Evolutionary conservation across 129 eudicot genomes (phyloP).

Genomic region (Centella asiatica): DNA sequence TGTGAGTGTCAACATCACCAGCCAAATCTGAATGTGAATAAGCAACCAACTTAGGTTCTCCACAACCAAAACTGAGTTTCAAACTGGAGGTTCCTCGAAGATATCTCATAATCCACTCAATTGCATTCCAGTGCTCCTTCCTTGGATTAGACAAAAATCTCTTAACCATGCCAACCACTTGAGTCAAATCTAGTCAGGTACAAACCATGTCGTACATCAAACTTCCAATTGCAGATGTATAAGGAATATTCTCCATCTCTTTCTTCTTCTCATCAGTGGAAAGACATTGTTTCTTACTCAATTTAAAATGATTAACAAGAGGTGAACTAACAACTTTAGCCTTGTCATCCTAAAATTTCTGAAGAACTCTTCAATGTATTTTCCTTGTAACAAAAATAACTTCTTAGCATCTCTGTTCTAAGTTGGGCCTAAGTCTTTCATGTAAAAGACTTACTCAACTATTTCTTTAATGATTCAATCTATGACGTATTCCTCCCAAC

Average conservation of each 20-base stretch:
- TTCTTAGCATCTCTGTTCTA: not conserved
- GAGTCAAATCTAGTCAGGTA: no score
- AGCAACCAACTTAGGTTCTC: no score
- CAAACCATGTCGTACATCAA: no score
- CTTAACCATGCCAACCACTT: no score
- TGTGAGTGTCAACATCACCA: no score
- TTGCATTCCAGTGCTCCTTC: no score
- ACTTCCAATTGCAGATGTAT: not conserved
- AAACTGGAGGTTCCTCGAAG: no score
- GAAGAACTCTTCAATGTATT: conserved; percentile 7
- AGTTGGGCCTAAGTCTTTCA: conserved; percentile 12
- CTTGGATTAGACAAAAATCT: no score
- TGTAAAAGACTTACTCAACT: conserved; percentile 8
- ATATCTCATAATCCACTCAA: no score
- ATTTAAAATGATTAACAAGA: not conserved
- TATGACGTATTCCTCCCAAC: not conserved
- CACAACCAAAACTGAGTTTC: no score
- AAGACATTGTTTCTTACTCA: not conserved
- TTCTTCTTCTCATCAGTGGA: not conserved
- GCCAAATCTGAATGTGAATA: no score
- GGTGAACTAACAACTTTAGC: not conserved
- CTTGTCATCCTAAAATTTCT: not conserved
- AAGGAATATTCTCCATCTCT: not conserved
- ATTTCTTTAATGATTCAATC: no score
- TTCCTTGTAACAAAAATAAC: not conserved